phyloP scores from a whole-genome alignment of 2,329 filamentous ascomycete genomes.

The Fusarium neocosmosporiellum region DNA sequence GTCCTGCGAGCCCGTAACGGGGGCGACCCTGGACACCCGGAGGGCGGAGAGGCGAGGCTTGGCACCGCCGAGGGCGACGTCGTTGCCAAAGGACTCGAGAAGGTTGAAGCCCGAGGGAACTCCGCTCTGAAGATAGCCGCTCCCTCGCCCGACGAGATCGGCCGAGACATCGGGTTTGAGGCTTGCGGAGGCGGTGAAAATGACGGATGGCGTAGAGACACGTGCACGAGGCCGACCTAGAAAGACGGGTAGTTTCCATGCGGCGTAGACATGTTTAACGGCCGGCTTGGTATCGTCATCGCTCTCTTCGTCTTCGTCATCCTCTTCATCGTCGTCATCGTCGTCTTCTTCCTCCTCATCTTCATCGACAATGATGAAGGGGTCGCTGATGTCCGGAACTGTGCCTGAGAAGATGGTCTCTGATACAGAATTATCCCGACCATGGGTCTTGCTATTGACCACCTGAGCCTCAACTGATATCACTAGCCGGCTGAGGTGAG shows the following conservation, averaged over 20 bases:
- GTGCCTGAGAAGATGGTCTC: conserved; percentile 71
- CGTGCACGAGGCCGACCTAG: conserved; percentile 71
- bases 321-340: conserved; percentile 44
- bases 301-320: conserved; percentile 51
- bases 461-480: conserved; percentile 76
- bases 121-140: conserved; percentile 77
- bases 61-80: conserved; percentile 70
- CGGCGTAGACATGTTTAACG: conserved; percentile 60
- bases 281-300: conserved; percentile 29
- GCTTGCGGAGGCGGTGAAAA: conserved; percentile 72
- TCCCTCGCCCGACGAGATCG: conserved; percentile 47
- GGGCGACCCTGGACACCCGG: conserved; percentile 79
- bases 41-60: conserved; percentile 77
- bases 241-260: conserved; percentile 71
- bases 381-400: conserved; percentile 61
- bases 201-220: conserved; percentile 72
- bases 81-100: conserved; percentile 77
- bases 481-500: conserved; percentile 70
- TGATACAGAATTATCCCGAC: conserved; percentile 58
- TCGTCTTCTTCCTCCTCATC: conserved; percentile 40
- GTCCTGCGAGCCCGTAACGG: conserved; percentile 71
- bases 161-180: conserved; percentile 61
- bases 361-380: conserved; percentile 62
- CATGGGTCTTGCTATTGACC: conserved; percentile 64
- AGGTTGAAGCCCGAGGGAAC: conserved; percentile 78